Evolutionary conservation across 495 filamentous ascomycete species (phyloP).

Genomic region (Parathielavia hyrcaniae): DNA sequence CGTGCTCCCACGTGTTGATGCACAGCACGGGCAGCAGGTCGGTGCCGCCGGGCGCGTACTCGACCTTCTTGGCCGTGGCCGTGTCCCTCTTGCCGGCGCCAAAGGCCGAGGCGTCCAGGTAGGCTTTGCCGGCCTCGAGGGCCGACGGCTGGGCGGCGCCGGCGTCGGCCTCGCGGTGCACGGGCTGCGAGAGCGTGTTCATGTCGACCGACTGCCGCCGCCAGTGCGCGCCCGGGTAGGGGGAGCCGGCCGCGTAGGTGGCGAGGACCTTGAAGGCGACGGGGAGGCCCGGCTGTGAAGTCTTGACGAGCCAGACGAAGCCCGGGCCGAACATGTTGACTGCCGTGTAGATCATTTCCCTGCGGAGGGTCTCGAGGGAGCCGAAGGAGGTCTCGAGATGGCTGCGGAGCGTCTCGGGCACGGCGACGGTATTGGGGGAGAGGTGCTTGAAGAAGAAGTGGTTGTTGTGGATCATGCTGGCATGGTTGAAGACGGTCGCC

Average conservation of each 20-base stretch:
- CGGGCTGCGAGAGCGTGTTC: conserved; percentile 52
- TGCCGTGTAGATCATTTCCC: conserved; percentile 75
- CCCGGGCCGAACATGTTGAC: conserved; percentile 91
- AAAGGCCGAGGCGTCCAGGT: conserved; percentile 38
- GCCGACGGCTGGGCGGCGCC: conserved; percentile 16
- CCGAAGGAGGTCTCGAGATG: conserved; percentile 62
- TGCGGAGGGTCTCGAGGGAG: conserved; percentile 70
- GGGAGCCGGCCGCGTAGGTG: conserved; percentile 88
- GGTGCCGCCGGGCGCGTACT: conserved; percentile 59
- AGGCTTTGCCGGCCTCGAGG: conserved; percentile 30
- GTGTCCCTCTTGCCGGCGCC: conserved; percentile 41
- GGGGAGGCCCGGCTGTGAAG: conserved; percentile 26
- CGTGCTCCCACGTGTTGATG: conserved; percentile 95
- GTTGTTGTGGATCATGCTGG: conserved; percentile 95
- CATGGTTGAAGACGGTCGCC: conserved; percentile 86
- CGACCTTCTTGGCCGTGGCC: conserved; percentile 32
- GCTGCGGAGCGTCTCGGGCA: conserved; percentile 28
- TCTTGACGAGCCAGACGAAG: conserved; percentile 87
- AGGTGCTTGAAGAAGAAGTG: conserved; percentile 79
- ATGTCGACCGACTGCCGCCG: conserved; percentile 74
- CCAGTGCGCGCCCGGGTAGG: conserved; percentile 77
- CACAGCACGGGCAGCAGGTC: conserved; percentile 73
- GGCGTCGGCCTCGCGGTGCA: conserved; percentile 27
- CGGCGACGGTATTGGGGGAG: conserved; percentile 37
- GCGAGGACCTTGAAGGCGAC: conserved; percentile 63